These are phyloP conservation scores for Verticillium alfalfae DNA, from an alignment of 2,329 filamentous ascomycete genomes.

Conservation along the genomic window DNA sequence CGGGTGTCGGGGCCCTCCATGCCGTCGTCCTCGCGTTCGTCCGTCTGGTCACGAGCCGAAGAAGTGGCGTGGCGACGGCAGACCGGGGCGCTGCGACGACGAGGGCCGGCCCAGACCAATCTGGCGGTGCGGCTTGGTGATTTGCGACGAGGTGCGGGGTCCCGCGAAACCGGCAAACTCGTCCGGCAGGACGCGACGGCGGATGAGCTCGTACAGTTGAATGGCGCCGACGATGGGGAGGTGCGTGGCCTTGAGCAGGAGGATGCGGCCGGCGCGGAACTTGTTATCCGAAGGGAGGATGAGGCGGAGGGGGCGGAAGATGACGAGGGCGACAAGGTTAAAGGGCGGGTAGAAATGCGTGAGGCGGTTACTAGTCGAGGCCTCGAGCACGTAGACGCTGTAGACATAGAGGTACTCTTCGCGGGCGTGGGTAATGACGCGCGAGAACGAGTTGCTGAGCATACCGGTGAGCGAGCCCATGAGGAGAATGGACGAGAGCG, in stretches of 20 bases:
- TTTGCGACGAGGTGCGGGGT: conserved; percentile 22
- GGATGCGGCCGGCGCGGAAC: conserved; percentile 57
- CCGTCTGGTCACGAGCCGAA: conserved; percentile 9
- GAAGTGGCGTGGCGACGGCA: conserved; percentile 15
- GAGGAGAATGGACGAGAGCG: conserved; percentile 70
- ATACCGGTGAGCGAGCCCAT: conserved; percentile 75
- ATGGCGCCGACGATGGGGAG: conserved; percentile 66
- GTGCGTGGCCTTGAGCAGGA: conserved; percentile 58
- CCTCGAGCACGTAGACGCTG: conserved; percentile 59
- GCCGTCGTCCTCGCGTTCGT: conserved; percentile 24
- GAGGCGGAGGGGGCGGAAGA: conserved; percentile 67
- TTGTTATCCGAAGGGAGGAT: conserved; percentile 57
- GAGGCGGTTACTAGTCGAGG: conserved; percentile 62
- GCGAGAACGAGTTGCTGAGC: conserved; percentile 68
- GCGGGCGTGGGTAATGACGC: conserved; percentile 56
- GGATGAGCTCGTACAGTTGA: conserved; percentile 57
- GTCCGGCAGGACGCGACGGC: conserved; percentile 29
- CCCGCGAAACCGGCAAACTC: conserved; percentile 45
- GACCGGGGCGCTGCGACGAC: conserved; percentile 15
- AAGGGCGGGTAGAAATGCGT: conserved; percentile 65
- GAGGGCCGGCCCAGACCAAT: conserved; percentile 15
- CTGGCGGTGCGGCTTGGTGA: conserved; percentile 13
- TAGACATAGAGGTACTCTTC: conserved; percentile 80
- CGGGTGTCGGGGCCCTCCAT: conserved; percentile 30
- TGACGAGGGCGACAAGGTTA: conserved; percentile 67